These are phyloP conservation scores for Pseudozyma pruni DNA, from an alignment of 1,284 basidiomycete species.

Conservation along the genomic window DNA sequence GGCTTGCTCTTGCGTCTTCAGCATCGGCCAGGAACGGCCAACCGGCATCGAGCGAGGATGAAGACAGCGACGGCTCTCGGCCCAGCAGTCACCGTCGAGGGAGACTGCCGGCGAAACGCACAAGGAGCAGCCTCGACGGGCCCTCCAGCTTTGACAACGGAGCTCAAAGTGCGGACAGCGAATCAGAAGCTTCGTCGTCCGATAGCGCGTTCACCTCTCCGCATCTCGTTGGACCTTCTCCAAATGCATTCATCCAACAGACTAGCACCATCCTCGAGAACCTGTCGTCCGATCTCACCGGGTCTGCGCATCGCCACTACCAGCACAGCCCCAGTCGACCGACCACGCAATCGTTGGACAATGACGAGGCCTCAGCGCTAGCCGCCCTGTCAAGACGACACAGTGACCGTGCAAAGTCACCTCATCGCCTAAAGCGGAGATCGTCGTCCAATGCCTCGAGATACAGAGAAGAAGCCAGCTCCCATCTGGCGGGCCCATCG, in stretches of 20 bases:
- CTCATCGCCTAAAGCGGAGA: conserved; percentile 26
- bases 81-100: conserved; percentile 4
- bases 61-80: conserved; percentile 7
- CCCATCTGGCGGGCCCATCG: conserved; percentile 11
- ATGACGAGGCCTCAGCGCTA: conserved; percentile 36
- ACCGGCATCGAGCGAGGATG: not conserved
- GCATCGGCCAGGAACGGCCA: not conserved
- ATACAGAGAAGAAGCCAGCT: conserved; percentile 20
- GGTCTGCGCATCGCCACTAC: conserved; percentile 15
- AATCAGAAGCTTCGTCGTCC: conserved; percentile 11
- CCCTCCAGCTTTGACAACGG: conserved; percentile 6
- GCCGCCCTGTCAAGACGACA: conserved; percentile 33
- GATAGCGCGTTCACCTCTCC: conserved; percentile 23
- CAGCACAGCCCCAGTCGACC: conserved; percentile 1
- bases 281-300: conserved; percentile 34
- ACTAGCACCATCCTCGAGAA: conserved; percentile 48
- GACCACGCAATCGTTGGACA: conserved; percentile 29
- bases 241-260: conserved; percentile 46
- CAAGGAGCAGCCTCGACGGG: conserved; percentile 14
- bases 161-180: conserved; percentile 8
- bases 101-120: conserved; percentile 6
- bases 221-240: conserved; percentile 15
- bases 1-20: conserved; percentile 27
- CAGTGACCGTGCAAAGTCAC: conserved; percentile 27
- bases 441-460: conserved; percentile 43